Conservation (phyloP, 768 basidiomycete genomes). For the Boletus speciosus region DNA sequence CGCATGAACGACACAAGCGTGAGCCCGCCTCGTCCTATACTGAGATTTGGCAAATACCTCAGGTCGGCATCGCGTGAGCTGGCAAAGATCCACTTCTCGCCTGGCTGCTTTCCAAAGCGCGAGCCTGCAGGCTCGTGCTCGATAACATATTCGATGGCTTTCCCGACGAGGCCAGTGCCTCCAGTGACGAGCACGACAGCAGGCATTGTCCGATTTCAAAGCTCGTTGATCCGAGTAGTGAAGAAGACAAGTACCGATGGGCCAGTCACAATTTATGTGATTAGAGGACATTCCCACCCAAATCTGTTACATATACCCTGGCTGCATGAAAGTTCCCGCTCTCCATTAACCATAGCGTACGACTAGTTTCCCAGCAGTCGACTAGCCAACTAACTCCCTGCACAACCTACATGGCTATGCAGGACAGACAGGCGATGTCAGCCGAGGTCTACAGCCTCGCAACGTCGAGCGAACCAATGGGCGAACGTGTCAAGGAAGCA, state of each 20-base stretch:
- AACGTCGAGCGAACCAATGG: conserved; percentile 50
- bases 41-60: conserved; percentile 45
- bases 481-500: conserved; percentile 69
- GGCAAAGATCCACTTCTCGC: conserved; percentile 86
- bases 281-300: conserved; percentile 14
- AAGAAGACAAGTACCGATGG: neutral
- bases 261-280: neutral
- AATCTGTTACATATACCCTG: neutral
- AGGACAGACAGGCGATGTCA: conserved; percentile 53
- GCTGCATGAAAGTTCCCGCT: conserved; percentile 11
- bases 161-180: conserved; percentile 84
- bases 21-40: neutral
- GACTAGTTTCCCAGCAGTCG: conserved; percentile 5
- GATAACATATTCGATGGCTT: conserved; percentile 74
- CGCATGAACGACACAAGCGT: neutral
- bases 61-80: conserved; percentile 80
- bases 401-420: conserved; percentile 17
- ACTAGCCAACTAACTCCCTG: neutral
- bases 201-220: conserved; percentile 20
- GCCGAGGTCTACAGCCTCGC: conserved; percentile 62
- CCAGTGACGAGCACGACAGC: conserved; percentile 76
- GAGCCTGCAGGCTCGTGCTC: conserved; percentile 76
- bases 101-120: conserved; percentile 68
- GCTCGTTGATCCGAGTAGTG: neutral
- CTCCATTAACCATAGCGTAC: conserved; percentile 1